Base-by-base conservation (phyloP, 1,139 yeast genomes). In the Ogataea hybrid region DNA sequence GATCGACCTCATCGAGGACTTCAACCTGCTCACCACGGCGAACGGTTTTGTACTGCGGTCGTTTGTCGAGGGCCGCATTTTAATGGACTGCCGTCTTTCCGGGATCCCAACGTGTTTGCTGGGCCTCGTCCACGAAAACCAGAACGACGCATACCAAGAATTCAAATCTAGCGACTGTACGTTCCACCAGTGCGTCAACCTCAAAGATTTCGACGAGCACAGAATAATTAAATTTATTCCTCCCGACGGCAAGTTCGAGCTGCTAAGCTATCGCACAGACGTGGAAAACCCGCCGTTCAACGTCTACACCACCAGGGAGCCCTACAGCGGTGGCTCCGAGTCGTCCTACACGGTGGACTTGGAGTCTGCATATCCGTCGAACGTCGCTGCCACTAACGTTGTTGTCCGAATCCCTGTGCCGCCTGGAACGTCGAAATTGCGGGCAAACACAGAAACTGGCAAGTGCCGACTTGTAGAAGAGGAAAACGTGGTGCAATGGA, bases 161-260 rank as follows among this genome's bases (percentile, higher is more conserved):
- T 87, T 80, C 16, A 62, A 71, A 1, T 64, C 88, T 11, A 87
- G 83, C 52, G 95, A 88, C 60, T 81, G 88, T 54, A 88, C 85
- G 52, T 86, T 90, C 64, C 97, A 90, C 62, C 90, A 85, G 53
- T 83, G 95, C 59, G 95, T 86, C 18, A 77, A 81, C 42, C 67
- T 85, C 39, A 76, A 78, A 43, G 73, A 76, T 53, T 85, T 82
- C 59, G 87, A 84, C 50, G 61, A 73, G 10, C 81, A 81, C 28
- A 68, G 84, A 30, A 68, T 79, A 28, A 83, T 87, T 48, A 77
- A 74, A 41, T 87, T 87, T 53, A 70, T 81, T 6, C 95, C 95
- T 5, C 95, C 97, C 1, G 96, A 89, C 64, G 96, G 96, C 0
- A 82, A 82, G 43, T 87, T 89, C 61, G 95, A 88, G 61, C 73